Evolutionary conservation across 2,329 filamentous ascomycete species (phyloP).

Genomic region (Neofusicoccum parvum): DNA sequence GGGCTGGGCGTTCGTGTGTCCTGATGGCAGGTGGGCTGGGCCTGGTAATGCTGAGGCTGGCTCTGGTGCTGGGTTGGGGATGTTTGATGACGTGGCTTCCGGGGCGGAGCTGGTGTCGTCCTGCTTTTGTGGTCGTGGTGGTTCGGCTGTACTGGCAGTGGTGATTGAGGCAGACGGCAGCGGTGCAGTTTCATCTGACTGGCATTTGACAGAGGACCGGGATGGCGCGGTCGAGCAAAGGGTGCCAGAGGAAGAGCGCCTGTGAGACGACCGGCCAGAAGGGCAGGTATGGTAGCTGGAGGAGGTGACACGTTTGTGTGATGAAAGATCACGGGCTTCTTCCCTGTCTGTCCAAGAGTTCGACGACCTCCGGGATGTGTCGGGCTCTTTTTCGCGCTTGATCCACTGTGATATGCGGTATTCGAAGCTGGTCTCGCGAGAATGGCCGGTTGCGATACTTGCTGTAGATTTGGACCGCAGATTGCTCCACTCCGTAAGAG

Average conservation of each 20-base stretch:
- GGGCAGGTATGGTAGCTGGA: not conserved
- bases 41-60: too few relatives aligned
- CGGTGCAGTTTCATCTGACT: too few relatives aligned
- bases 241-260: not conserved
- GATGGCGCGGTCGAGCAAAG: not conserved
- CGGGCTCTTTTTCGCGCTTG: not conserved
- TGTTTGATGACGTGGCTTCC: not conserved
- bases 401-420: slow-evolving; percentile 8
- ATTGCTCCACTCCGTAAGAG: not conserved
- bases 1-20: not conserved
- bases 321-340: not conserved
- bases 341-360: not conserved
- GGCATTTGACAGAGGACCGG: not conserved
- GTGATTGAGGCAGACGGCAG: not conserved
- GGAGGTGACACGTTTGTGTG: slow-evolving; percentile 1
- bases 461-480: not conserved
- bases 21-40: not conserved
- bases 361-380: not conserved
- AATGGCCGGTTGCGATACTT: too few relatives aligned
- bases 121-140: not conserved
- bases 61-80: not conserved
- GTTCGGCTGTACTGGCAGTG: too few relatives aligned
- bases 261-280: not conserved
- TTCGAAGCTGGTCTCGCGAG: not conserved
- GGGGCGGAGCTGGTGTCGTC: not conserved